A percentile compares a stretch with the other conserved stretches of the same genome.
phyloP scores from a whole-genome alignment of 2,329 filamentous ascomycete genomes.

The Neonectria ditissima region DNA sequence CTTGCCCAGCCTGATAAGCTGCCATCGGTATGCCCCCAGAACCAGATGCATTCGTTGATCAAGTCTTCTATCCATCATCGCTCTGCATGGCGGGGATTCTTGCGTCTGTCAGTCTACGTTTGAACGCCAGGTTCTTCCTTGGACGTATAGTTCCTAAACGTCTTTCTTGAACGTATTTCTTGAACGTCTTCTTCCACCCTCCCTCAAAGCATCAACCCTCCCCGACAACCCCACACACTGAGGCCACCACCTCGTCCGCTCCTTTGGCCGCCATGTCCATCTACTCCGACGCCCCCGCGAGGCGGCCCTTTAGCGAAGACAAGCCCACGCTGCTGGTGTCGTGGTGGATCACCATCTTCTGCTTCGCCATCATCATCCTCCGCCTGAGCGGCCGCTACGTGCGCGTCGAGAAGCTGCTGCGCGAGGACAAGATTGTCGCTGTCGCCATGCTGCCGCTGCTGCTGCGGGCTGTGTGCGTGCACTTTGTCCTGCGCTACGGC shows the following conservation, averaged over 20 bases:
- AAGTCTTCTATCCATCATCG: slow-evolving; percentile 7
- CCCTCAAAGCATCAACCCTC: neutral
- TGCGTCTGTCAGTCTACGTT: neutral
- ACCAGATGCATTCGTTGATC: neutral
- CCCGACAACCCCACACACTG: slow-evolving; percentile 6
- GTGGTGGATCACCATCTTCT: slow-evolving; percentile 91
- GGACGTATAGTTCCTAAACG: neutral
- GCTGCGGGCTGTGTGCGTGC: slow-evolving; percentile 82
- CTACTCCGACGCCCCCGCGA: slow-evolving; percentile 64
- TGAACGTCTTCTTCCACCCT: neutral
- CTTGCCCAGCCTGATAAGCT: slow-evolving; percentile 17
- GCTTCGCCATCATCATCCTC: slow-evolving; percentile 81
- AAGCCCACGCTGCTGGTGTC: slow-evolving; percentile 90
- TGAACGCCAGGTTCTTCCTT: neutral
- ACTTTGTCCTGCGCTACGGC: slow-evolving; percentile 84
- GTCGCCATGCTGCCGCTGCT: slow-evolving; percentile 81
- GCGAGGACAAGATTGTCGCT: slow-evolving; percentile 86
- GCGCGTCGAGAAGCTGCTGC: slow-evolving; percentile 83
- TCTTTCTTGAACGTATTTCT: slow-evolving; percentile 6
- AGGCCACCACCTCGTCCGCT: slow-evolving; percentile 30
- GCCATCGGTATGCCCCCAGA: slow-evolving; percentile 6
- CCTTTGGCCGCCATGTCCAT: slow-evolving; percentile 59
- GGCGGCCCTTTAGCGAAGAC: slow-evolving; percentile 62
- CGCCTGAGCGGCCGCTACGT: slow-evolving; percentile 83
- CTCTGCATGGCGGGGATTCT: slow-evolving; percentile 4